Evolutionary conservation across 768 basidiomycete species (phyloP).

Genomic region (Plicaturopsis crispa): DNA sequence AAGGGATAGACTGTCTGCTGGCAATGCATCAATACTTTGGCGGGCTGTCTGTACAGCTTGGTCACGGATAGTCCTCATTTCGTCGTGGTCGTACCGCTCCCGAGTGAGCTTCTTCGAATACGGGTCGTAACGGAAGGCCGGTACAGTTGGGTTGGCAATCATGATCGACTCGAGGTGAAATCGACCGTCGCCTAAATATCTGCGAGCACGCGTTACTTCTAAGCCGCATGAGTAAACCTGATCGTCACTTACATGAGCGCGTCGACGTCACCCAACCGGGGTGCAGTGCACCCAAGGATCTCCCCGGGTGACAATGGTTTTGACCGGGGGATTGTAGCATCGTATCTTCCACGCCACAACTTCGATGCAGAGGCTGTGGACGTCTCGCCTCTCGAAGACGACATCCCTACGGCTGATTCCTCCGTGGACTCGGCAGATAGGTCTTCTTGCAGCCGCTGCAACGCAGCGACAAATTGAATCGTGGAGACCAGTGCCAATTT

Average conservation of each 20-base stretch:
- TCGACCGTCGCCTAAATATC: constrained; percentile 95
- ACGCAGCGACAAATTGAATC: constrained; percentile 93
- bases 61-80: constrained; percentile 74
- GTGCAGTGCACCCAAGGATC: constrained; percentile 95
- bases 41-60: constrained; percentile 72
- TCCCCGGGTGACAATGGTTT: constrained; percentile 96
- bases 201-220: constrained; percentile 21
- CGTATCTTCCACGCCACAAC: constrained; percentile 60
- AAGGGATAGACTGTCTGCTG: constrained; percentile 8
- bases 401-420: too few relatives aligned
- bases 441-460: constrained; percentile 82
- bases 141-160: constrained; percentile 95
- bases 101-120: constrained; percentile 96
- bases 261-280: constrained; percentile 70
- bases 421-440: constrained; percentile 35
- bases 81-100: constrained; percentile 82
- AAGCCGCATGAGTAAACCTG: neutral
- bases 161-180: constrained; percentile 99
- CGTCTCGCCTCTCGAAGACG: too few relatives aligned
- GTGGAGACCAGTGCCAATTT: constrained; percentile 91
- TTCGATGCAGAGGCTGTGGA: constrained; percentile 9
- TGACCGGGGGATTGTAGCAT: constrained; percentile 71
- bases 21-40: constrained; percentile 42
- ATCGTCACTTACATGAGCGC: constrained; percentile 69
- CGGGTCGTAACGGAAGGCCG: constrained; percentile 97